Evolutionary conservation across 2,329 filamentous ascomycete genomes (phyloP).

Genomic region (Xylaria sp.): DNA sequence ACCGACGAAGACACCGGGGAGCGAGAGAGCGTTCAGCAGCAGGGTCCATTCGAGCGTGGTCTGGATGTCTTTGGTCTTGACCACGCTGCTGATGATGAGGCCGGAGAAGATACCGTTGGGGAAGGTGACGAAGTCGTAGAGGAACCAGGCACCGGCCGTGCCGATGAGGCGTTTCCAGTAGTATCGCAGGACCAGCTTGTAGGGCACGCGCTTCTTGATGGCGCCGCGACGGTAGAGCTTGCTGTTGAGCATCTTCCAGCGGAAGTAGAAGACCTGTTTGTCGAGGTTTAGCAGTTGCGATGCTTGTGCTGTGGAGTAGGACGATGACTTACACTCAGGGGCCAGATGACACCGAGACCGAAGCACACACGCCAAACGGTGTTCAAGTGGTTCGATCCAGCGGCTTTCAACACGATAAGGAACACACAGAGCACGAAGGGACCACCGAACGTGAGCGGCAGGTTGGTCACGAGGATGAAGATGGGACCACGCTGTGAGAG

Average conservation of each 20-base stretch:
- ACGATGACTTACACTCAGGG: slow-evolving; percentile 5
- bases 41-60: slow-evolving; percentile 12
- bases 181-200: slow-evolving; percentile 9
- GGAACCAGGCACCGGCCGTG: slow-evolving; percentile 13
- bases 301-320: too few species aligned
- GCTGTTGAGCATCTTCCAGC: slow-evolving; percentile 15
- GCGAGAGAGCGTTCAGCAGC: slow-evolving; percentile 4
- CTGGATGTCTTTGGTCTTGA: slow-evolving; percentile 10
- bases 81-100: slow-evolving; percentile 12
- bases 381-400: slow-evolving; percentile 9
- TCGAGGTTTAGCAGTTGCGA: too few species aligned
- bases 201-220: slow-evolving; percentile 12
- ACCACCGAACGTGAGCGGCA: slow-evolving; percentile 10
- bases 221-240: slow-evolving; percentile 11
- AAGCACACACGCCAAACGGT: slow-evolving; percentile 12
- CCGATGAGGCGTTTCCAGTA: slow-evolving; percentile 15
- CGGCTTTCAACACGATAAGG: slow-evolving; percentile 5
- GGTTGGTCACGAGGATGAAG: slow-evolving; percentile 13
- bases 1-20: slow-evolving; percentile 13
- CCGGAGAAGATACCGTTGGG: slow-evolving; percentile 13
- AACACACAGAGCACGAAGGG: slow-evolving; percentile 11
- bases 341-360: slow-evolving; percentile 12
- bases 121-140: slow-evolving; percentile 16
- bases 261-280: slow-evolving; percentile 13
- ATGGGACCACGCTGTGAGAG: slow-evolving; percentile 9